Base-by-base conservation (phyloP, 768 basidiomycete genomes). In the Tremella mesenterica region DNA sequence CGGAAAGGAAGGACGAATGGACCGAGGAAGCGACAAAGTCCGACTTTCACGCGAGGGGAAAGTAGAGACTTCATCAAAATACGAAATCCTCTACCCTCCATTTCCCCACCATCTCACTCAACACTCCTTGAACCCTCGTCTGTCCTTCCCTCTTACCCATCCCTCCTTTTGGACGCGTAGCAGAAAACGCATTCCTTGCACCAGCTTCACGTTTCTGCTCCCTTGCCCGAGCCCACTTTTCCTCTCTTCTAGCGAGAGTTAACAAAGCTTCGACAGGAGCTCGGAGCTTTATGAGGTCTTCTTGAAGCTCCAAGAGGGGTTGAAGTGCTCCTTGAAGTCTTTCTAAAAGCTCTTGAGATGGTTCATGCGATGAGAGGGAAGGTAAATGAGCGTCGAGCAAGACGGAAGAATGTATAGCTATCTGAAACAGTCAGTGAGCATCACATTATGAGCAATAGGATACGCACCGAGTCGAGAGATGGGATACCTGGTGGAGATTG, bases 311-410 rank as follows among this genome's bases (percentile, higher is more conserved):
- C 13, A 72, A 43, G 6, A 67, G 46, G 7, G 71, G 67, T 33
- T 44, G 47, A 16, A 65, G 53, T 2, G 53, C 29, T 0, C 48
- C 41, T 46, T 65, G 46, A 14, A 70, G 55, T 4, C 50, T 36
- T 46, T 58, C 57, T 20, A 73, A 57, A 27, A 62, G 57, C 1
- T 52, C 18, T 26, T 65, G 60, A 5, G 72, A 60, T 7, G 68
- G 63, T 21, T 47, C 29, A 38, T 69, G 53, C 10, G 66, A 52
- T 5, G 70, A 50, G 51, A 71, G 58, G n/a, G 53, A 44, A 6
- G 67, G 70, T 10, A 70, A 59, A 53, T 65, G 67, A 14, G 73
- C 56, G 54, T 70, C 69, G 16, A 72, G 60, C 13, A 69, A 44
- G 10, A 69, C 52, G 16, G 59, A 59, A 9, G 63, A 54, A 52